Evolutionary conservation across 805 yeast species (phyloP).

Genomic region (Clavispora asparagi): DNA sequence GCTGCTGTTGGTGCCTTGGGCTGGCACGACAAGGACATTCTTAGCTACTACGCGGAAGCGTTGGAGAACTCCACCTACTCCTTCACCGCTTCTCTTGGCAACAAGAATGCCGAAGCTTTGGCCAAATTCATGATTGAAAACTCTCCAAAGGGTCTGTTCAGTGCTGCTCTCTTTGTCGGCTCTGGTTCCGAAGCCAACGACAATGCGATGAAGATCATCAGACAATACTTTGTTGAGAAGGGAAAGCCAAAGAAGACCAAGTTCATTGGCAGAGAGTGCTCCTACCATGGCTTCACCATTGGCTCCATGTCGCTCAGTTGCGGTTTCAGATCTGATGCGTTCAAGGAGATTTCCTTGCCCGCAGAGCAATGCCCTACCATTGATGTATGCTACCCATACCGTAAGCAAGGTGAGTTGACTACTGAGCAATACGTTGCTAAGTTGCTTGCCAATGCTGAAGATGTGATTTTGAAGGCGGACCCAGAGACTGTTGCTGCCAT

Average conservation of each 20-base stretch:
- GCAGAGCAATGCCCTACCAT: conserved; percentile 15
- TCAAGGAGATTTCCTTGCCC: conserved; percentile 20
- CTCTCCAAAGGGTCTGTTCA: conserved; percentile 42
- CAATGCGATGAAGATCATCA: conserved; percentile 22
- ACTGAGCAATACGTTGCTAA: conserved; percentile 18
- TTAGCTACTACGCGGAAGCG: conserved; percentile 17
- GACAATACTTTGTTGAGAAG: conserved; percentile 32
- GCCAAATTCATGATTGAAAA: conserved; percentile 26
- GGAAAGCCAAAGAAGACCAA: conserved; percentile 38
- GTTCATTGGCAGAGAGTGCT: conserved; percentile 38
- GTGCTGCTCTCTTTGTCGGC: conserved; percentile 47
- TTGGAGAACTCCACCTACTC: conserved; percentile 19
- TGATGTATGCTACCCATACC: conserved; percentile 23
- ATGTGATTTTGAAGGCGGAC: conserved; percentile 18
- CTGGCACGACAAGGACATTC: conserved; percentile 24
- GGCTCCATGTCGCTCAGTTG: conserved; percentile 36
- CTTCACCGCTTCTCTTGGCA: conserved; percentile 20
- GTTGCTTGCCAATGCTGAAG: conserved; percentile 20
- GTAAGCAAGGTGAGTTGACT: conserved; percentile 21
- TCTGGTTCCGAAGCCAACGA: conserved; percentile 53
- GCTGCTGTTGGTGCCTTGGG: conserved; percentile 33
- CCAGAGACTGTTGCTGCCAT: conserved; percentile 26
- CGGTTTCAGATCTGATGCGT: conserved; percentile 15
- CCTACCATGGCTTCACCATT: conserved; percentile 48
- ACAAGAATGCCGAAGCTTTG: conserved; percentile 20